phyloP scores from a whole-genome alignment of 306 rosid species.

The Cajanus cajan region DNA sequence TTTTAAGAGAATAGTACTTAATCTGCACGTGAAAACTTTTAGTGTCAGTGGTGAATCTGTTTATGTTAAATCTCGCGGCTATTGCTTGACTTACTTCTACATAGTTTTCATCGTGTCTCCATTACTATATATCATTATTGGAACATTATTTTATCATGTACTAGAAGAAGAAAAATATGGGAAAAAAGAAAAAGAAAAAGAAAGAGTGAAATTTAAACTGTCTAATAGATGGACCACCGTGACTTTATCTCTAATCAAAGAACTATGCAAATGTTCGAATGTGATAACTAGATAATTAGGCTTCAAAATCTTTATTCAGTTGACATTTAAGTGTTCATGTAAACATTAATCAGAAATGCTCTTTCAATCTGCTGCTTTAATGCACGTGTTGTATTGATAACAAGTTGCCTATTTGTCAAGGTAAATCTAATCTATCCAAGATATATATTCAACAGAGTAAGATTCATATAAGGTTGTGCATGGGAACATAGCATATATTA shows the following conservation, averaged over 20 bases:
- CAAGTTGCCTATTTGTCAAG: conserved; percentile 34
- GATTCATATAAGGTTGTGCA: conserved; percentile 21
- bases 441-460: conserved; percentile 35
- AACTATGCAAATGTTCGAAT: background rate
- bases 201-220: background rate
- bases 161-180: background rate
- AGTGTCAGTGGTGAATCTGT: background rate
- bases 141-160: background rate
- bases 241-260: background rate
- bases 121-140: background rate
- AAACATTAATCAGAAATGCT: conserved; percentile 30
- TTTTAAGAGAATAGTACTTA: background rate
- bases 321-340: background rate
- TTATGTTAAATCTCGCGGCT: background rate
- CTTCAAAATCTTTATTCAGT: background rate
- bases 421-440: conserved; percentile 21
- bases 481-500: background rate
- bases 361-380: conserved; percentile 62
- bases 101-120: background rate
- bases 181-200: background rate
- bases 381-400: conserved; percentile 3
- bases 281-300: background rate
- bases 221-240: background rate
- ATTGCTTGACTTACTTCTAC: background rate
- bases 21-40: conserved; percentile 8